Conservation (phyloP, 805 yeast genomes). For the Wickerhamiella occidentalis region DNA sequence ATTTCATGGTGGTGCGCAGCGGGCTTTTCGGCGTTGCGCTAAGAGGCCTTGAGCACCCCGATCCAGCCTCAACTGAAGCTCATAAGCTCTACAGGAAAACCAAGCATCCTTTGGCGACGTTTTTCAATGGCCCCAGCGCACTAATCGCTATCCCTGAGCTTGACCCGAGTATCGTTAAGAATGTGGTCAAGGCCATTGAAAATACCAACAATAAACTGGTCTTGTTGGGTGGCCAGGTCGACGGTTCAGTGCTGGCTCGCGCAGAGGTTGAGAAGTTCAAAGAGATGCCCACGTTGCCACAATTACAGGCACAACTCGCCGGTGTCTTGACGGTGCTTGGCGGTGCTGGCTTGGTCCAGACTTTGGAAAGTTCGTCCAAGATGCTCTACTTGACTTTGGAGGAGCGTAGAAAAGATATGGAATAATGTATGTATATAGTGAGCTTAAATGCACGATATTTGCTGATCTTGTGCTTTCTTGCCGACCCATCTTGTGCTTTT, state of each 20-base stretch:
- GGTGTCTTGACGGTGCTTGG: conserved; percentile 74
- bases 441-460: neutral
- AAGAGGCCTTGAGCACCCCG: conserved; percentile 51
- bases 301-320: conserved; percentile 68
- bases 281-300: conserved; percentile 56
- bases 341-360: conserved; percentile 79
- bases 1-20: conserved; percentile 55
- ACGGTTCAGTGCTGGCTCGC: conserved; percentile 42
- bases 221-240: conserved; percentile 76
- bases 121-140: conserved; percentile 80
- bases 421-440: conserved; percentile 10
- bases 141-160: conserved; percentile 53
- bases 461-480: too few species aligned
- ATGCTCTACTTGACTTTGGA: conserved; percentile 64
- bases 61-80: conserved; percentile 60
- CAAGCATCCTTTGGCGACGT: conserved; percentile 55
- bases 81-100: conserved; percentile 27
- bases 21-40: conserved; percentile 63
- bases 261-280: conserved; percentile 50
- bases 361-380: conserved; percentile 59
- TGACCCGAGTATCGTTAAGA: conserved; percentile 57
- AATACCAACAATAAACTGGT: conserved; percentile 60
- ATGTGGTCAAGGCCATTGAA: conserved; percentile 49
- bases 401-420: conserved; percentile 39
- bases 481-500: too few species aligned